Conservation (phyloP, 208 protist species). For the Acanthamoeba sp. region DNA sequence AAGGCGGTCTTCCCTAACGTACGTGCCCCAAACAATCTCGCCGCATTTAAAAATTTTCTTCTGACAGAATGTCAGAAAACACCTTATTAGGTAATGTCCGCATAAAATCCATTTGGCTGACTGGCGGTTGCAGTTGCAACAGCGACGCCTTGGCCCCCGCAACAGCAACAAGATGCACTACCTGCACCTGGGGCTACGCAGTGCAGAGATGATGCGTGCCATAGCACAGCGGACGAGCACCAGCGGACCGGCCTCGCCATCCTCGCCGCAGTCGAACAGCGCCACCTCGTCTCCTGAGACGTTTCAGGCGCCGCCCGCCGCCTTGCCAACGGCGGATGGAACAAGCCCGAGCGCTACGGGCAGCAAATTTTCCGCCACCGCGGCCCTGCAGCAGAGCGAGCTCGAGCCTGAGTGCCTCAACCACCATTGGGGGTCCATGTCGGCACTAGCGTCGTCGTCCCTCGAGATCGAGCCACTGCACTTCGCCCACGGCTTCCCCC, state of each 20-base stretch:
- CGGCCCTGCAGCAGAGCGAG: too few relatives aligned
- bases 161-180: conserved; percentile 63
- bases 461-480: too few relatives aligned
- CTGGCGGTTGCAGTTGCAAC: not conserved
- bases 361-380: too few relatives aligned
- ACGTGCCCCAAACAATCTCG: not conserved
- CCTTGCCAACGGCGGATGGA: not conserved
- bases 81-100: too few relatives aligned
- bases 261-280: not conserved
- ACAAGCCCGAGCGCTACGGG: too few relatives aligned
- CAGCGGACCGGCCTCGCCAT: not conserved
- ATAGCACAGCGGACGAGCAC: not conserved
- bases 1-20: not conserved
- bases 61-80: not conserved
- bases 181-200: not conserved
- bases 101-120: not conserved
- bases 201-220: not conserved
- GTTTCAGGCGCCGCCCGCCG: not conserved
- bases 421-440: too few relatives aligned
- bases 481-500: too few relatives aligned
- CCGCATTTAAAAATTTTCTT: too few relatives aligned
- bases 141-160: not conserved
- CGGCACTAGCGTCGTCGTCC: too few relatives aligned
- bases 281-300: too few relatives aligned
- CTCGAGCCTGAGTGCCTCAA: too few relatives aligned